Evolutionary conservation across 148 eudicot genomes (phyloP), one percentile per base, ranked within the genome.

Genomic region (Vaccinium vitisidaea): DNA sequence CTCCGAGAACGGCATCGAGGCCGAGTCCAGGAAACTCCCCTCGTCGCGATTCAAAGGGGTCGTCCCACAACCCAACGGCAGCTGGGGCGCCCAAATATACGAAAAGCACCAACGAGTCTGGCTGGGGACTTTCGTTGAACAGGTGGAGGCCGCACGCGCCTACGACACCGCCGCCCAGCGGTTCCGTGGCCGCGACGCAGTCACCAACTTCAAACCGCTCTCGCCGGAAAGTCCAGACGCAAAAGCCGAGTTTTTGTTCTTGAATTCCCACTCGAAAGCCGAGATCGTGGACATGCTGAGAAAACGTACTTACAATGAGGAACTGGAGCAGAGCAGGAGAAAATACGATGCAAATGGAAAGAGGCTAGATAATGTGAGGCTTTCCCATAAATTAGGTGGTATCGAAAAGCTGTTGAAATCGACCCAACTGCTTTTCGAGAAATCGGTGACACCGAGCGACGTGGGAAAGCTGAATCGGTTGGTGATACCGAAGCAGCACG

Each of bases 1-100:
- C 82, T 74, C 91, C 0, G 90, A 91, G 1, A 84, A 69, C 81
- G 92, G 93, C 8, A 80, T 87, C 56, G 98, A 93, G 70, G 93
- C 96, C 1, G 98, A 96, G 87, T 96, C 99, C 0, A 8, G 88
- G 39, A 95, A 96, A 82, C 92, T 94, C 1, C 98, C 98, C 0
- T 94, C 99, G 0, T 93, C 99, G 0, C 86, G 92, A 6, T 96
- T 91, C 91, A 96, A 94, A 30, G 99, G 99, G 0, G 98, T 94
- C 11, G 98, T 96, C 71, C 99, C 99, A 0, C 99, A 96, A 86
- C 98, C 97, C 0, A 96, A 94, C 88, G 99, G 99, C 6, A 85
- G 97, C 0, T 96, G 98, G 98, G 99, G 99, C 0, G 98, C 99
- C 16, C 99, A 96, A 71, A 96, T 96, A 82, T 96, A 96, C 88